Conservation (phyloP, 2,329 filamentous ascomycete species). For the Ophiocordyceps polyrhachis-furcata region DNA sequence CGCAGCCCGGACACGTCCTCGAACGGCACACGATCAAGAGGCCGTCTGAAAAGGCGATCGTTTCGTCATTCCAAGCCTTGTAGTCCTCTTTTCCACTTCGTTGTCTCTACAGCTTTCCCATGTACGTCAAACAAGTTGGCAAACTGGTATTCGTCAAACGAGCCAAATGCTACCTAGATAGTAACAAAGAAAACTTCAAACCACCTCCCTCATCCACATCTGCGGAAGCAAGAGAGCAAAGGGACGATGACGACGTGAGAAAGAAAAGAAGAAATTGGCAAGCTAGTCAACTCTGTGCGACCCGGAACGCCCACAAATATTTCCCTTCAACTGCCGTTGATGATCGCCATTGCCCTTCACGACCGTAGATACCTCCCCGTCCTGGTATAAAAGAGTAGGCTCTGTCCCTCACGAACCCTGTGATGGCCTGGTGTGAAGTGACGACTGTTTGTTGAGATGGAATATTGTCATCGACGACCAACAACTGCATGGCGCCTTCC, state of each 20-base stretch:
- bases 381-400: background rate
- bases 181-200: background rate
- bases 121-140: background rate
- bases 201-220: background rate
- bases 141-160: background rate
- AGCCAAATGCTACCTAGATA: background rate
- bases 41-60: no score
- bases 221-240: background rate
- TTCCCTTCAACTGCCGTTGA: background rate
- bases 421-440: background rate
- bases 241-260: background rate
- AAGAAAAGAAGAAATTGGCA: background rate
- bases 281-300: conserved; percentile 1
- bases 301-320: conserved; percentile 2
- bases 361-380: conserved; percentile 1
- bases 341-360: background rate
- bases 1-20: no score
- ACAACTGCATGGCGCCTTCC: background rate
- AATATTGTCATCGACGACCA: background rate
- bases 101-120: background rate
- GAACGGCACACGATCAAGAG: no score
- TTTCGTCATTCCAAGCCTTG: background rate
- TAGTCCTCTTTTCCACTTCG: background rate
- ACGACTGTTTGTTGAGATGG: background rate
- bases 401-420: background rate